Base-by-base conservation (phyloP, 331 rosid species). In the Cydonia oblonga region DNA sequence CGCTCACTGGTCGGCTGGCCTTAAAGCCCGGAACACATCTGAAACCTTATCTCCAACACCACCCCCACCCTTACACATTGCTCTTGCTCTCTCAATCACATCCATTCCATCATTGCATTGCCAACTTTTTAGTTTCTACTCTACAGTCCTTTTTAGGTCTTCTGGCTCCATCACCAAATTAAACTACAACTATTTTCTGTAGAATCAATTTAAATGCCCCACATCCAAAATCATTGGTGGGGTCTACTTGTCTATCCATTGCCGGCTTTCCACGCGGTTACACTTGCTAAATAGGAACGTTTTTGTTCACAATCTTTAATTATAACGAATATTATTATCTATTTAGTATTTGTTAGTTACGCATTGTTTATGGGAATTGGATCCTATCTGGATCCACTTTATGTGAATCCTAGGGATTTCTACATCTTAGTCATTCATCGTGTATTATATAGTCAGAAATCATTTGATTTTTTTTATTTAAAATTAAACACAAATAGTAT, bases 1-100 rank as follows among this genome's bases (percentile, higher is more conserved):
- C 79, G 65, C 78, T 59, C 68, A 79, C 69, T 75, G 87, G 87
- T 84, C 70, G 79, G 86, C 56, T 81, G 60, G 83, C 86, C 89
- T 66, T 79, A 78, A 79, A 79, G 84, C 62, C 84, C 79, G 87
- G 83, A 69, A 86, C 83, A 78, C 76, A 82, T 78, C 82, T 79
- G 81, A 87, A 88, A 84, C 86, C 84, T 87, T 87, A 86, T 91
- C 92, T 86, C 86, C 84, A 90, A 70, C 87, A 77, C 65, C 74
- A 40, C 46, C 46, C 15, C 4, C 15, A 11, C 46, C 46, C 46
- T 40, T 40, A 11, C 15, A 32, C 66, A 61, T 23, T 44, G 9
- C 30, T 76, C 64, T 62, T 74, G 44, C 46, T 40, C 42, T 49
- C 72, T 26, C 72, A 49, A 70, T 57, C 66, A 33, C 38, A 15